Evolutionary conservation across 2,329 filamentous ascomycete genomes (phyloP), one percentile per base, ranked within the genome.

Genomic region (Fusarium sublunatum): DNA sequence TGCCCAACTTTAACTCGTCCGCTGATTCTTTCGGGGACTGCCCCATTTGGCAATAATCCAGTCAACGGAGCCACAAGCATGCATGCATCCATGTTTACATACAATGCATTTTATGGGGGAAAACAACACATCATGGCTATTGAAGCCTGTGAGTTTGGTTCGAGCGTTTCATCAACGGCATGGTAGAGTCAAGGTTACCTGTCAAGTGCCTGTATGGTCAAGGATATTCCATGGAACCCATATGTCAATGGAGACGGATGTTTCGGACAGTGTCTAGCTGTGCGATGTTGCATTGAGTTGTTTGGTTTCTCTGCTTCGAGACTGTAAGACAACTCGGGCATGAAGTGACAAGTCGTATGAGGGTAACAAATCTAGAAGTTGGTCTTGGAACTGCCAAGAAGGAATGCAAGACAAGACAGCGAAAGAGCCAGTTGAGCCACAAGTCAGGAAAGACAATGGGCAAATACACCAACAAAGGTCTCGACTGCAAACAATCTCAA

Each of bases 91-190:
- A 29, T 39, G 54, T 15, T 56, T 38, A 34, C 39, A 35, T 19
- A 15, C 42, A 57, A 56, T 58, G 50, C 42, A 31, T 29, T 56
- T 39, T 49, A 58, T 49, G 51, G 38, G 36, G 54, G 38, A 58
- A 34, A 13, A 13, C 12, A 10, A 28, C 7, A 10, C 6, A 28
- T 7, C 13, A 25, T 38, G 41, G 38, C 45, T 53, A 51, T 19
- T 19, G 50, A 48, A 60, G 35, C 49, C 48, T 40, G 58, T 57
- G 59, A 51, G 52, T 61, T 68, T 57, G 53, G 50, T 40, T 57
- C 45, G 44, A 50, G 53, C 45, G 63, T 65, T 65, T 65, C 53
- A 65, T 56, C 31, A 36, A 45, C 53, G 48, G 34, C 59, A 46
- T 60, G 19, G 42, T n/a, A 12, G 41, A 26, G 46, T 19, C 19